Percentiles rank a stretch among this genome's conserved stretches.
These are phyloP conservation scores for Kwoniella pini DNA, from an alignment of 768 basidiomycete genomes.

Conservation along the genomic window DNA sequence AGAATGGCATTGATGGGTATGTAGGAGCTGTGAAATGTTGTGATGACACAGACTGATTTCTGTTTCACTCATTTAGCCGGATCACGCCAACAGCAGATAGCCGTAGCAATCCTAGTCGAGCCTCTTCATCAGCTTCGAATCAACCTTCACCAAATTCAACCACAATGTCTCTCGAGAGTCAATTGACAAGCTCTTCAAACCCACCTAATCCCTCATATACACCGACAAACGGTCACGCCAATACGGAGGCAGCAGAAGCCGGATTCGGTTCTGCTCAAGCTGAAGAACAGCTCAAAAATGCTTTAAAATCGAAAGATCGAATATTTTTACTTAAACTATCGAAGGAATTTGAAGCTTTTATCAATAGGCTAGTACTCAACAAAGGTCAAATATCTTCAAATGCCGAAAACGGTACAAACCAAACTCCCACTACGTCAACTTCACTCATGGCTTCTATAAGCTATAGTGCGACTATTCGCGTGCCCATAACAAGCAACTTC, in stretches of 20 bases:
- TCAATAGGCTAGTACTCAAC: constrained; percentile 7
- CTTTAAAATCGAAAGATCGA: constrained; percentile 40
- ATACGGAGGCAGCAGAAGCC: constrained; percentile 26
- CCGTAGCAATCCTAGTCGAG: constrained; percentile 2
- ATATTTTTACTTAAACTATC: constrained; percentile 41
- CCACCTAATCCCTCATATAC: constrained; percentile 8
- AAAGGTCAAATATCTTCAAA: not conserved
- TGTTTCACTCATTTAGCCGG: not conserved
- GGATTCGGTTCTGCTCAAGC: constrained; percentile 32
- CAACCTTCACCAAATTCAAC: constrained; percentile 17
- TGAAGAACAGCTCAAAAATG: constrained; percentile 41
- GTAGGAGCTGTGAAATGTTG: no score
- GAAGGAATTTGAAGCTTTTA: constrained; percentile 42
- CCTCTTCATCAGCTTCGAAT: constrained; percentile 9
- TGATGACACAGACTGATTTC: not conserved
- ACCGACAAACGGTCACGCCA: not conserved
- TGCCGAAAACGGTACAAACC: not conserved
- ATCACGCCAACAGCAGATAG: constrained; percentile 18
- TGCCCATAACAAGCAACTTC: constrained; percentile 35
- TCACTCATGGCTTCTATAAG: constrained; percentile 16
- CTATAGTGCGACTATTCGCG: constrained; percentile 15
- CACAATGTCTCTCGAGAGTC: constrained; percentile 10
- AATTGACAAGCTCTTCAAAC: constrained; percentile 4
- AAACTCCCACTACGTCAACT: constrained; percentile 1
- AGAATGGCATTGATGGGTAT: constrained; percentile 13